phyloP scores from a whole-genome alignment of 1,139 yeast species.

The Lodderomyces oxycetoniae region DNA sequence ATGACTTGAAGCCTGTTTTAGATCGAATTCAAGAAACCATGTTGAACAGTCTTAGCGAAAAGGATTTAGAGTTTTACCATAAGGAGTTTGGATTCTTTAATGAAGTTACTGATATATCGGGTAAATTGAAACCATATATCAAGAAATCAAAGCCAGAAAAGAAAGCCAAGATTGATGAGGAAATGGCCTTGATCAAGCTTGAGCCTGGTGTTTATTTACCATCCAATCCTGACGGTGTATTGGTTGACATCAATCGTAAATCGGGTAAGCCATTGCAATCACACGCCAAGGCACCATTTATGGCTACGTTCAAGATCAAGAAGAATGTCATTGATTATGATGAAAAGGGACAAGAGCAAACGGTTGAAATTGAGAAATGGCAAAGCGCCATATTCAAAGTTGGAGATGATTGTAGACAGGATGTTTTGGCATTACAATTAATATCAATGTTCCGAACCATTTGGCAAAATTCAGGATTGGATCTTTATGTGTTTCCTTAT shows the following conservation, averaged over 20 bases:
- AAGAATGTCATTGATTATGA: conserved; percentile 46
- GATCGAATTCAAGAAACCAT: conserved; percentile 70
- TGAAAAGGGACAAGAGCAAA: conserved; percentile 38
- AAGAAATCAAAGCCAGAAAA: conserved; percentile 94
- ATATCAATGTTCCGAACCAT: conserved; percentile 88
- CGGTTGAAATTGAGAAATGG: conserved; percentile 55
- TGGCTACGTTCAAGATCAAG: conserved; percentile 89
- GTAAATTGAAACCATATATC: conserved; percentile 89
- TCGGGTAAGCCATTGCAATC: conserved; percentile 97
- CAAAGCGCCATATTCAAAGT: conserved; percentile 97
- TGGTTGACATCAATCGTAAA: conserved; percentile 84
- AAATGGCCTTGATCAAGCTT: conserved; percentile 76
- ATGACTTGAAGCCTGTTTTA: conserved; percentile 74
- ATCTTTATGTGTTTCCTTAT: conserved; percentile 86
- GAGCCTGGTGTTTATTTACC: conserved; percentile 89
- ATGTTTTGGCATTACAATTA: conserved; percentile 87
- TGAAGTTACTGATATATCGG: conserved; percentile 90
- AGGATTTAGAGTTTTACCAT: conserved; percentile 66
- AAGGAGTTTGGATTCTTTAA: conserved; percentile 85
- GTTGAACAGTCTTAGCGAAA: conserved; percentile 54
- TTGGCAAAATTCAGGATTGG: conserved; percentile 84
- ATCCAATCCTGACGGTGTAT: conserved; percentile 93
- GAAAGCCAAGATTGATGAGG: conserved; percentile 94
- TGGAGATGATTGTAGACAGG: conserved; percentile 99
- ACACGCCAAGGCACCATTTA: conserved; percentile 97